Conservation (phyloP, 257 asterid species). For the Jasminum sambac region DNA sequence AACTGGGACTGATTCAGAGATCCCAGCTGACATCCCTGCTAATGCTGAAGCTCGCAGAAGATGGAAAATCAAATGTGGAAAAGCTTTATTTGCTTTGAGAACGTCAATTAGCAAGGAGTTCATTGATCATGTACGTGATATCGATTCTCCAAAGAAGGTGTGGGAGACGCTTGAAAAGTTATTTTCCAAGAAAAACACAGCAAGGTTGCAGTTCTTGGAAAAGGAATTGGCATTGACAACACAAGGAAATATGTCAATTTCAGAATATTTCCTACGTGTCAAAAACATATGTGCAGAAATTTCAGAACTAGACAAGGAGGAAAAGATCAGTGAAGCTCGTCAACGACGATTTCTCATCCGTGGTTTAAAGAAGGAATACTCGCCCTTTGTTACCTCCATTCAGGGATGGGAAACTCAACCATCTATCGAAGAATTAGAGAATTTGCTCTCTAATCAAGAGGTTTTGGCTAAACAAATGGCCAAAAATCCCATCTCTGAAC, state of each 20-base stretch:
- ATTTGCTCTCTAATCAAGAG: no score
- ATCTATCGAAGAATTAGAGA: conserved; percentile 13
- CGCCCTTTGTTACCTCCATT: background rate
- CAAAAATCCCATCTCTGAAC: no score
- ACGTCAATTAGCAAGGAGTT: conserved; percentile 22
- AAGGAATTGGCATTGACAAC: no score
- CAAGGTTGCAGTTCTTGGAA: no score
- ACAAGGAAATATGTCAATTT: conserved; percentile 20
- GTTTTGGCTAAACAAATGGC: no score
- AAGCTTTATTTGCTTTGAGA: conserved; percentile 12
- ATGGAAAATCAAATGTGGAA: conserved; percentile 16
- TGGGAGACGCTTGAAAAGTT: no score
- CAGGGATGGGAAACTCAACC: conserved; percentile 7
- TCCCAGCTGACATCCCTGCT: no score
- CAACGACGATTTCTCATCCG: background rate
- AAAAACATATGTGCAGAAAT: conserved; percentile 22
- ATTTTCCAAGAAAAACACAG: no score
- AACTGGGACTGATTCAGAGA: no score
- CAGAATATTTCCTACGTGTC: background rate
- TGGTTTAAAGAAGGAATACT: conserved; percentile 5
- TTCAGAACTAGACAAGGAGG: no score
- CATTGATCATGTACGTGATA: conserved; percentile 19
- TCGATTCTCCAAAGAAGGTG: background rate
- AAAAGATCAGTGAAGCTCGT: background rate
- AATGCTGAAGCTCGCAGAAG: conserved; percentile 13